phyloP scores from a whole-genome alignment of 371 early-diverging fungal genomes.

The Conidiobolus incongruus region DNA sequence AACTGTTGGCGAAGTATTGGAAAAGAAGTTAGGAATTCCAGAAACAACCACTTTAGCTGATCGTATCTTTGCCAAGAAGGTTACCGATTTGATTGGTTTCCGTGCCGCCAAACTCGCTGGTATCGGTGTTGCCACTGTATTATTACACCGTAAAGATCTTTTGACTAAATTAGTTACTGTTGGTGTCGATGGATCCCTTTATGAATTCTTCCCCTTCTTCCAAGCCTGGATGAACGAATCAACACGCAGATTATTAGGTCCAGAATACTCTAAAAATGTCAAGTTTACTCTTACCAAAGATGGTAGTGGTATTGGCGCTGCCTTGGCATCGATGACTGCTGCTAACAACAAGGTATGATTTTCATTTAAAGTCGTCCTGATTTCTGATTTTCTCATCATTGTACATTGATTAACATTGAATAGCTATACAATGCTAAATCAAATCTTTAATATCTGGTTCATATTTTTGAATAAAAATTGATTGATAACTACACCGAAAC shows the following conservation, averaged over 20 bases:
- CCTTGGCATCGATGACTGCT: slow-evolving; percentile 4
- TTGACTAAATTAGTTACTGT: slow-evolving; percentile 20
- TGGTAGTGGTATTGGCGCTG: slow-evolving; percentile 20
- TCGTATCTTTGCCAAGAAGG: slow-evolving; percentile 52
- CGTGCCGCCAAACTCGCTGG: slow-evolving; percentile 84
- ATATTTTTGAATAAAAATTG: too few species aligned
- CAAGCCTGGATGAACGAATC: slow-evolving; percentile 53
- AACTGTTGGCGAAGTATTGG: slow-evolving; percentile 44
- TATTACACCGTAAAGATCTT: slow-evolving; percentile 10
- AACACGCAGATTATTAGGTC: slow-evolving; percentile 39
- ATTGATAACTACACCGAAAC: too few species aligned
- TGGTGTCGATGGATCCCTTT: slow-evolving; percentile 87
- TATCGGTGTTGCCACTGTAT: slow-evolving; percentile 60
- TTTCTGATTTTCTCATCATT: too few species aligned
- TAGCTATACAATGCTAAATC: too few species aligned
- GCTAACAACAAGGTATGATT: too few species aligned
- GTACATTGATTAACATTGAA: too few species aligned
- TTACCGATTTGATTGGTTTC: slow-evolving; percentile 67
- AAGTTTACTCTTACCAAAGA: slow-evolving; percentile 12
- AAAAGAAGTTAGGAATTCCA: slow-evolving; percentile 26
- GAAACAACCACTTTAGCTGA: slow-evolving; percentile 35
- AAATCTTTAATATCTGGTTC: too few species aligned
- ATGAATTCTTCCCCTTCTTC: slow-evolving; percentile 80
- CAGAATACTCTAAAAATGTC: slow-evolving; percentile 12
- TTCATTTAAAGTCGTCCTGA: too few species aligned